Evolutionary conservation across 1,284 basidiomycete genomes (phyloP).

Genomic region (Inonotus hispidus): DNA sequence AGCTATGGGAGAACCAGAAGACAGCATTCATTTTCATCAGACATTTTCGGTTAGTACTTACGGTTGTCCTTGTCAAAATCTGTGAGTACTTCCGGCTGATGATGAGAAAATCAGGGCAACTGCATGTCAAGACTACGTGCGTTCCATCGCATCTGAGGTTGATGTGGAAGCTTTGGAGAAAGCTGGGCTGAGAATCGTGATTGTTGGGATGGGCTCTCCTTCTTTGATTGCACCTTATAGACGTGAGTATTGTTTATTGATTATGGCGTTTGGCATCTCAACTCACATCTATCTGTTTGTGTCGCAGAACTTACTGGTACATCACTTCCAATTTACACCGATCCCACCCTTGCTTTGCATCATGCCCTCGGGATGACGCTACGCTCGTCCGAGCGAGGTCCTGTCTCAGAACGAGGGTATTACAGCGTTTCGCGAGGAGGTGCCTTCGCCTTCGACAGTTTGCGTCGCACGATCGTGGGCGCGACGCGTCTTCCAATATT

Average conservation of each 20-base stretch:
- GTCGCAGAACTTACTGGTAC: slow-evolving; percentile 51
- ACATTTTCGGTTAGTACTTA: slow-evolving; percentile 56
- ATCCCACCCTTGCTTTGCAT: slow-evolving; percentile 69
- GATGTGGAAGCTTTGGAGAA: slow-evolving; percentile 48
- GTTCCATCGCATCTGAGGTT: slow-evolving; percentile 51
- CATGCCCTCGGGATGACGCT: slow-evolving; percentile 70
- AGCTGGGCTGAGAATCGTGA: slow-evolving; percentile 52
- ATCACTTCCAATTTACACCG: slow-evolving; percentile 68
- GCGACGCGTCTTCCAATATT: slow-evolving; percentile 63
- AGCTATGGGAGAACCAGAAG: slow-evolving; percentile 58
- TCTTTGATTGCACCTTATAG: slow-evolving; percentile 70
- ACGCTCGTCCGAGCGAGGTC: slow-evolving; percentile 42
- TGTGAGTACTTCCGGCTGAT: neutral
- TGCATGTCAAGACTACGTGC: slow-evolving; percentile 81
- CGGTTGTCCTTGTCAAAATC: too few relatives aligned
- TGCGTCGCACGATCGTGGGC: slow-evolving; percentile 7
- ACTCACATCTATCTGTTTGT: neutral
- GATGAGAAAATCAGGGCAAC: slow-evolving; percentile 50
- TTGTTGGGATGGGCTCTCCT: slow-evolving; percentile 76
- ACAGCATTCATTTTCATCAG: slow-evolving; percentile 74
- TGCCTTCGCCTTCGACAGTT: neutral
- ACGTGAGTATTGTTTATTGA: slow-evolving; percentile 33
- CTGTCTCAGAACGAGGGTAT: slow-evolving; percentile 44
- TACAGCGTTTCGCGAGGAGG: slow-evolving; percentile 58
- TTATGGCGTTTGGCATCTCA: neutral